A percentile compares a stretch with the other conserved stretches of the same genome.
phyloP scores from a whole-genome alignment of 1,284 basidiomycete species.

The Apiotrichum siamense region DNA sequence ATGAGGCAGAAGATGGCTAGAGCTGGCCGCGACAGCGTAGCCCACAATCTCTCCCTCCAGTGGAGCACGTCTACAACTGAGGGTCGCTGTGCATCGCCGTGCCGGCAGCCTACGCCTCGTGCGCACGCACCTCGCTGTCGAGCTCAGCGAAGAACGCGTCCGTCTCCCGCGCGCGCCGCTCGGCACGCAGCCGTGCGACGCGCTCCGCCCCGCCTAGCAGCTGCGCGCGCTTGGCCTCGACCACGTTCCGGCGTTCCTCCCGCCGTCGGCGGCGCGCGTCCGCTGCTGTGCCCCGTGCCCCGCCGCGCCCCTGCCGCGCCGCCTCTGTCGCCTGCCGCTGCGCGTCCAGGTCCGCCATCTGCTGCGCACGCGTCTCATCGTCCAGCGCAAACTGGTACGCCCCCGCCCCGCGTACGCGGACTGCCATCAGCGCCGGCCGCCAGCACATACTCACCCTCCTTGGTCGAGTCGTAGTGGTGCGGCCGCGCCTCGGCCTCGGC shows the following conservation, averaged over 20 bases:
- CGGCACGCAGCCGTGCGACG: slow-evolving; percentile 23
- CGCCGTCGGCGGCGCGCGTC: slow-evolving; percentile 72
- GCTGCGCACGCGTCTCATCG: slow-evolving; percentile 62
- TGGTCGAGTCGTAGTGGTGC: slow-evolving; percentile 72
- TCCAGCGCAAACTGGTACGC: slow-evolving; percentile 83
- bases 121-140: slow-evolving; percentile 27
- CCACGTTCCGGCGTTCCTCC: slow-evolving; percentile 64
- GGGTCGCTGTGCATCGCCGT: too few relatives aligned
- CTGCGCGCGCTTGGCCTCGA: slow-evolving; percentile 77
- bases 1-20: too few relatives aligned
- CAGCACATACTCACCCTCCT: slow-evolving; percentile 55
- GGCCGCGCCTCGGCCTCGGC: slow-evolving; percentile 62
- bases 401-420: slow-evolving; percentile 62
- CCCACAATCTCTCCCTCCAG: too few relatives aligned
- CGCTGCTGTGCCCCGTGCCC: slow-evolving; percentile 37
- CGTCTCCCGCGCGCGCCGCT: slow-evolving; percentile 28
- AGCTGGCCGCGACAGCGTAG: too few relatives aligned
- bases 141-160: slow-evolving; percentile 34
- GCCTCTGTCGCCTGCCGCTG: slow-evolving; percentile 66
- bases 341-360: slow-evolving; percentile 70
- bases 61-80: too few relatives aligned
- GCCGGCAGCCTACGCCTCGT: too few relatives aligned
- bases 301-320: slow-evolving; percentile 50
- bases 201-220: slow-evolving; percentile 43
- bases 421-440: slow-evolving; percentile 52